A percentile compares a stretch with the other conserved stretches of the same genome.
phyloP scores from a whole-genome alignment of 2,329 filamentous ascomycete species.

The Colletotrichum euphorbiae region DNA sequence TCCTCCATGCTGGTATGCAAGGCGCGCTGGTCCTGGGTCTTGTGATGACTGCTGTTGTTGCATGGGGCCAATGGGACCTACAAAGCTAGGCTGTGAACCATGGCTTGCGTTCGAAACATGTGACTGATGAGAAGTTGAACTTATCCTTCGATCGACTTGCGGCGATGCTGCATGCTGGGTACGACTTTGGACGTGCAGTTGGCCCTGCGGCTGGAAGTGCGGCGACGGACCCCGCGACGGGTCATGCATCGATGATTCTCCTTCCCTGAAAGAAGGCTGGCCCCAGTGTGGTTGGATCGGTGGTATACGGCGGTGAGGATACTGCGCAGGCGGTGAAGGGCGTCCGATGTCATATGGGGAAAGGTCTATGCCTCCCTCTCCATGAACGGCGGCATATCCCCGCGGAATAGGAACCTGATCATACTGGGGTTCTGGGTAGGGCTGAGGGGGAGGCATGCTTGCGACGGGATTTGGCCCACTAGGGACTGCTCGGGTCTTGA shows the following conservation, averaged over 20 bases:
- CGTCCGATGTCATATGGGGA: conserved; percentile 45
- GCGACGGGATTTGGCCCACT: neutral
- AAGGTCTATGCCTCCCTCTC: conserved; percentile 49
- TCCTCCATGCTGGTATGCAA: neutral
- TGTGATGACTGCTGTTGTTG: conserved; percentile 8
- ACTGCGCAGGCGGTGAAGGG: conserved; percentile 32
- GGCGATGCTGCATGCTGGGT: neutral
- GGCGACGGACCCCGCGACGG: conserved; percentile 18
- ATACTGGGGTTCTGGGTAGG: conserved; percentile 49
- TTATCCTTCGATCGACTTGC: conserved; percentile 23
- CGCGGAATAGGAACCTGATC: conserved; percentile 52
- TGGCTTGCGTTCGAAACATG: conserved; percentile 3
- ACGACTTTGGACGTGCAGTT: neutral
- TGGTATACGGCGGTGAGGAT: conserved; percentile 36
- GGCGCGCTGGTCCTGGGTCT: neutral
- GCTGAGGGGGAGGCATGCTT: conserved; percentile 2
- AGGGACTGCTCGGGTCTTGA: neutral
- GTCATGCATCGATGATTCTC: conserved; percentile 2
- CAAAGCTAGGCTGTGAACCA: neutral
- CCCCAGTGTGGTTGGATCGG: conserved; percentile 35
- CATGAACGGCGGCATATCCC: conserved; percentile 52
- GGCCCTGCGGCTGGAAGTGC: neutral
- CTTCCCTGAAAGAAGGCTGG: conserved; percentile 26
- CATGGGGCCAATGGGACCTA: neutral
- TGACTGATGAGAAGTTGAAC: conserved; percentile 30